phyloP scores from a whole-genome alignment of 2,329 filamentous ascomycete species.

The Nigrospora oryzae region DNA sequence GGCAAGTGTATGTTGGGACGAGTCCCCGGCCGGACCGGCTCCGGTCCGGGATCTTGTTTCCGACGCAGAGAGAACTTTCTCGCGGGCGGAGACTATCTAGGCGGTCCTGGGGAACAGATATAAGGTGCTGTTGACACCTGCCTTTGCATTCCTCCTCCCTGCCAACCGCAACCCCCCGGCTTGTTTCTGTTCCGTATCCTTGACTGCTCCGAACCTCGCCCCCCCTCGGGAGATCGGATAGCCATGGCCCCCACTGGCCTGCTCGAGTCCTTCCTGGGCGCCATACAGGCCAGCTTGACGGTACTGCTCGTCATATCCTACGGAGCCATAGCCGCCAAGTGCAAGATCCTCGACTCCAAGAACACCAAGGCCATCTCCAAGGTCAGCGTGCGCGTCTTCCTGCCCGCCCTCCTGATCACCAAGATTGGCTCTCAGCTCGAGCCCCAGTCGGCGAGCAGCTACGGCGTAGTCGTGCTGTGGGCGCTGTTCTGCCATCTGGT shows the following conservation, averaged over 20 bases:
- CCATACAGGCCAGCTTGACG: constrained; percentile 36
- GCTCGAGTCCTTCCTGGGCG: constrained; percentile 30
- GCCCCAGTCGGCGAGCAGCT: constrained; percentile 23
- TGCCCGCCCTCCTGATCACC: constrained; percentile 35
- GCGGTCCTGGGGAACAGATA: too few species aligned
- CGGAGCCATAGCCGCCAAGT: constrained; percentile 29
- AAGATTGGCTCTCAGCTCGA: constrained; percentile 34
- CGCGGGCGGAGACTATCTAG: too few species aligned
- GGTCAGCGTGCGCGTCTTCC: constrained; percentile 36
- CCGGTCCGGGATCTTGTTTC: too few species aligned
- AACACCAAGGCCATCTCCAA: constrained; percentile 33
- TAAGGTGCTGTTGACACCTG: too few species aligned
- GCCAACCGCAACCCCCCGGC: too few species aligned
- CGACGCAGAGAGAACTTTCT: too few species aligned
- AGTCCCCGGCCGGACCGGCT: too few species aligned
- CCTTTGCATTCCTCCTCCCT: too few species aligned
- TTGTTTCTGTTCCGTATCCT: too few species aligned
- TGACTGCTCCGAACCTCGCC: too few species aligned
- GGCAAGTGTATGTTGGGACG: too few species aligned
- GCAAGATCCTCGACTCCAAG: constrained; percentile 24
- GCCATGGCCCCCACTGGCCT: constrained; percentile 16
- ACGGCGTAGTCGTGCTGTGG: constrained; percentile 31
- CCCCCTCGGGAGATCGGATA: neutral
- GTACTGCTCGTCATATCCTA: constrained; percentile 37
- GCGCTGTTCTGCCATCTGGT: constrained; percentile 26